Evolutionary conservation across 106 monocot species (phyloP), one percentile per base, ranked within the genome.

Genomic region (Allium fistulosum): DNA sequence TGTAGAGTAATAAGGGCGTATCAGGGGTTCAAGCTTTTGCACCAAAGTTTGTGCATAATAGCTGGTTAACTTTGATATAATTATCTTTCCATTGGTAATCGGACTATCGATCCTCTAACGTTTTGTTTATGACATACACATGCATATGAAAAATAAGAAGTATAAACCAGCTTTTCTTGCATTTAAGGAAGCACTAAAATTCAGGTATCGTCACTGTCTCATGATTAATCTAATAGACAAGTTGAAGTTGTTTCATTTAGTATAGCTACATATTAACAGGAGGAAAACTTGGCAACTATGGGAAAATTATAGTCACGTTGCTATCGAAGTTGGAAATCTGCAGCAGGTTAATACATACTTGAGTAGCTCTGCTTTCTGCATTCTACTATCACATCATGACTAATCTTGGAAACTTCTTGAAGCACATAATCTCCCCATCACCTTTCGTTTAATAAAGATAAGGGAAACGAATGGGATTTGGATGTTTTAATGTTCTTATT

Each of bases 241-340:
- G 37, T 37, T 37, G 37, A 37, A 37, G 37, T 5, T 5, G 4
- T 17, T 53, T 57, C 46, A 27, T 10, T 6, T 59, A 57, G 55
- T 16, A 49, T 46, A 58, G 48, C 26, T 17, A 57, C 49, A 48
- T 48, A 22, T 77, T 80, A 49, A 10, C 84, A 91, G 91, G 83
- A 87, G 99, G 78, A 87, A 67, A 70, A 90, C 85, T 79, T 99
- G 99, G 99, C 79, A 99, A 72, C 74, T 99, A 53, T 99, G 99
- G 99, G 90, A 93, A 63, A 99, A 90, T 61, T 99, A 71, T 68
- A 90, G 99, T 58, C 86, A 83, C 65, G 99, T 93, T 74, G 80
- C 93, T 72, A 62, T 90, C 63, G 99, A 99, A 63, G 50, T 82
- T 55, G 87, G 86, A 63, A 87, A 87, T 67, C 65, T 85, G 49